Base-by-base conservation (phyloP, 2,329 filamentous ascomycete genomes). In the Acarospora socialis region DNA sequence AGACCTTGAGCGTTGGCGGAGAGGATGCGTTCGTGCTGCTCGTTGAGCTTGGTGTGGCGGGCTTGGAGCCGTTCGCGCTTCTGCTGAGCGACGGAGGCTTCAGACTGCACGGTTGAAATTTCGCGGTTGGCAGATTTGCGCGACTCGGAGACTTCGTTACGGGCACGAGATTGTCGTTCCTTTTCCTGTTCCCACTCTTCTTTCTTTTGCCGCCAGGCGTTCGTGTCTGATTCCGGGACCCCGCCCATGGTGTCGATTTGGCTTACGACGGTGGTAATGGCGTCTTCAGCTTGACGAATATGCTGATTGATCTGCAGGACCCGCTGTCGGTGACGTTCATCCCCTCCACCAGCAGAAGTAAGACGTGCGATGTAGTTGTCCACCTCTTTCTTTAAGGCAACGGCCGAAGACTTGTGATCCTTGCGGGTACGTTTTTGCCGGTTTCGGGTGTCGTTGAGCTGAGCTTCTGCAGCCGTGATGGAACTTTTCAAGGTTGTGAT, bases 401-500 rank as follows among this genome's bases (percentile, higher is more conserved):
- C 62, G 37, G 72, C 56, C 15, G 63, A 58, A 35, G 65, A 58
- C 47, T 73, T 70, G 50, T 76, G 72, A 32, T 76, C 70, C 44
- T 68, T 70, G 43, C 69, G 70, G 35, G 61, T 63, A 44, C 69
- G 68, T 49, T 69, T 72, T 32, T 70, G 52, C 26, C 68, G 66
- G 42, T 67, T 64, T 30, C 69, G 66, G 34, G 65, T 63, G 39
- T 77, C 72, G 38, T 65, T 65, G 16, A 75, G 53, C 45, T 72
- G 73, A 31, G 63, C 59, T 46, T 77, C 70, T 22, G 69, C 69
- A 22, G 70, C 69, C 39, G 66, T 57, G 33, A 77, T 73, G 5
- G 73, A 76, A 37, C 75, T 74, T 49, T 68, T 73, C 30, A 77
- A 56, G 1, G 73, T 77, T 10, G 73, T 75, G 9, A 66, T 69